A percentile compares a stretch with the other conserved stretches of the same genome.
Conservation (phyloP, 2,329 filamentous ascomycete genomes). For the Penicillium sp. region DNA sequence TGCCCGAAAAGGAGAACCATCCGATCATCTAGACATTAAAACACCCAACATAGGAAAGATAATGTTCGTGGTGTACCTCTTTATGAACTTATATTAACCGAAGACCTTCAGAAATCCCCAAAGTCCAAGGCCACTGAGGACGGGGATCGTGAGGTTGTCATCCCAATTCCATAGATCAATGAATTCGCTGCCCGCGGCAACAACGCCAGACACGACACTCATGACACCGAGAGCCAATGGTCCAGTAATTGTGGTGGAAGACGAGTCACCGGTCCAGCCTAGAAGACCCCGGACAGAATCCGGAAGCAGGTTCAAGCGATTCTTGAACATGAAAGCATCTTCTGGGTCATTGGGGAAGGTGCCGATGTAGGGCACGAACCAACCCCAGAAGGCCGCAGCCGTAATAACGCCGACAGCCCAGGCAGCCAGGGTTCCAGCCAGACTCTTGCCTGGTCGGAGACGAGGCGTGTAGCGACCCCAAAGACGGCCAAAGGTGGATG, state of each 20-base stretch:
- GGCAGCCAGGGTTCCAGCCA: constrained; percentile 84
- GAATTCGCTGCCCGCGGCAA: constrained; percentile 85
- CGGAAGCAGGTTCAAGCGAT: constrained; percentile 67
- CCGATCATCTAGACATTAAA: constrained; percentile 12
- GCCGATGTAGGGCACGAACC: constrained; percentile 68
- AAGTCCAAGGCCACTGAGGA: constrained; percentile 82
- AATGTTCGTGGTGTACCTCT: constrained; percentile 3
- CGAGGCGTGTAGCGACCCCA: constrained; percentile 87
- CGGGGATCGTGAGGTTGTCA: constrained; percentile 94
- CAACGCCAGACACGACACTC: constrained; percentile 82
- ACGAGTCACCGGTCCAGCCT: constrained; percentile 57
- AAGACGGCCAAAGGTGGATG: constrained; percentile 85
- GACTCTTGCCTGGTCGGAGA: constrained; percentile 81
- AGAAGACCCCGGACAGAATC: constrained; percentile 56
- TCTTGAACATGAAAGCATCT: constrained; percentile 77
- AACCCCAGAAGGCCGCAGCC: constrained; percentile 84
- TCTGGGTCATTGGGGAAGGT: constrained; percentile 67
- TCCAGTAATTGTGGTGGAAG: constrained; percentile 62
- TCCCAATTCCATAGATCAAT: constrained; percentile 92
- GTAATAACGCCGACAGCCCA: constrained; percentile 79
- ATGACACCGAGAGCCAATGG: constrained; percentile 72
- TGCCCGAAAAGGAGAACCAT: constrained; percentile 10
- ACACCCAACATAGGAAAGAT: not conserved
- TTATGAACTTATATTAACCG: constrained; percentile 42
- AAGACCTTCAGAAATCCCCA: constrained; percentile 91